A percentile compares a stretch with the other conserved stretches of the same genome.
phyloP scores from a whole-genome alignment of 331 rosid genomes.

The Phaseolus coccineus region DNA sequence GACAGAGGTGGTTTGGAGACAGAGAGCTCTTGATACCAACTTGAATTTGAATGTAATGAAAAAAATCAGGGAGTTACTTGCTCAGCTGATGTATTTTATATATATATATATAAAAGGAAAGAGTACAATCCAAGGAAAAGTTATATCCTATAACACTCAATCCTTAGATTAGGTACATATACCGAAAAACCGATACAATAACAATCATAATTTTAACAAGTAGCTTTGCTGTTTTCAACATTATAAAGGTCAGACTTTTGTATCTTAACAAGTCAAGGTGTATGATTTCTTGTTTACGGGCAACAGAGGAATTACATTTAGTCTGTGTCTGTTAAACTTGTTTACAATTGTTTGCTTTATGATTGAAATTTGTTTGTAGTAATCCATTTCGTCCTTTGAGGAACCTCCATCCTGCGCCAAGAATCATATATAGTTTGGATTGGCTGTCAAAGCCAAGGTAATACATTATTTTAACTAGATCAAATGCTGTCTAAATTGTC shows the following conservation, averaged over 20 bases:
- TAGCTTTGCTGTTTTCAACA: slow-evolving; percentile 26
- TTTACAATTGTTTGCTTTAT: slow-evolving; percentile 39
- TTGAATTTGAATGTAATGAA: too few species aligned
- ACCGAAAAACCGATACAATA: too few species aligned
- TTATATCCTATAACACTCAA: too few species aligned
- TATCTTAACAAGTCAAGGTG: slow-evolving; percentile 22
- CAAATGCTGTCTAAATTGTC: slow-evolving; percentile 37
- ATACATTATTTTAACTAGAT: slow-evolving; percentile 25
- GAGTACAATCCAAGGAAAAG: too few species aligned
- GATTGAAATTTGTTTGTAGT: slow-evolving; percentile 54
- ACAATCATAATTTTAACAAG: too few species aligned
- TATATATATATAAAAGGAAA: too few species aligned
- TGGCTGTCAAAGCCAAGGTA: slow-evolving; percentile 92
- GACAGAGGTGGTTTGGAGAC: too few species aligned
- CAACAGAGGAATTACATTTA: background rate
- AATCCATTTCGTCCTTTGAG: slow-evolving; percentile 94
- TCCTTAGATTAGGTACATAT: too few species aligned
- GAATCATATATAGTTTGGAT: slow-evolving; percentile 81
- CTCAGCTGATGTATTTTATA: too few species aligned
- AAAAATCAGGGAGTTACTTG: too few species aligned
- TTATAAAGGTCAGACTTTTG: slow-evolving; percentile 5
- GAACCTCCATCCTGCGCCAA: slow-evolving; percentile 69
- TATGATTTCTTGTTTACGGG: slow-evolving; percentile 1
- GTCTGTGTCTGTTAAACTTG: slow-evolving; percentile 23
- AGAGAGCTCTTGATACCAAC: too few species aligned